phyloP scores from a whole-genome alignment of 129 eudicot species.

The Lactuca sativa region DNA sequence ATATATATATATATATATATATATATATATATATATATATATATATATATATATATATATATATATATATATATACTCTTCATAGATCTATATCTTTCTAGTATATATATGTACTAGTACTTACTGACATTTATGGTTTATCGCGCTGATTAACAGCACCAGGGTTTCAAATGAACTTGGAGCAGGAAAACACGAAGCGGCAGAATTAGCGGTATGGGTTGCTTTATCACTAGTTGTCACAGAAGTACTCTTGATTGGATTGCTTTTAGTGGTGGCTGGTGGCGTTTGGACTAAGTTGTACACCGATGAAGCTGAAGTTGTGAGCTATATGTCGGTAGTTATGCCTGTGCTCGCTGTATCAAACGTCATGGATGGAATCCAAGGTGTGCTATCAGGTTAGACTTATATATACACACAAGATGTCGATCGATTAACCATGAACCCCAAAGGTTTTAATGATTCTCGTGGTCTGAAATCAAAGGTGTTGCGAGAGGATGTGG shows the following conservation, averaged over 20 bases:
- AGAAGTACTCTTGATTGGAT: conserved; percentile 40
- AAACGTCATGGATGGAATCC: conserved; percentile 51
- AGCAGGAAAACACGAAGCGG: conserved; percentile 48
- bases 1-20: background rate
- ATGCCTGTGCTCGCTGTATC: conserved; percentile 53
- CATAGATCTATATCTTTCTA: background rate
- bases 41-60: no score
- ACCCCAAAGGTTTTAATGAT: background rate
- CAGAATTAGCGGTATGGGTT: conserved; percentile 40
- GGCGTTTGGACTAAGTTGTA: conserved; percentile 41
- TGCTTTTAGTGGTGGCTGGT: conserved; percentile 21
- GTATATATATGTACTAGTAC: background rate
- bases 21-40: no score
- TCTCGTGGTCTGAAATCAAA: background rate
- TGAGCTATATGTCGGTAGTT: conserved; percentile 36
- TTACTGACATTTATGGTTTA: background rate
- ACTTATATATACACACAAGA: background rate
- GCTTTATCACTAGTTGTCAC: conserved; percentile 33
- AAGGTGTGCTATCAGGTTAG: conserved; percentile 49
- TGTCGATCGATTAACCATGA: background rate
- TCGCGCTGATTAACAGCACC: conserved; percentile 25
- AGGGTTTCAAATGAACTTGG: conserved; percentile 63
- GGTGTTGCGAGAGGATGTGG: conserved; percentile 67
- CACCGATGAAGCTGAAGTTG: conserved; percentile 46
- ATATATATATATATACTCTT: conserved; percentile 6